Evolutionary conservation across 2,329 filamentous ascomycete species (phyloP).

Genomic region (Diplodia seriata): DNA sequence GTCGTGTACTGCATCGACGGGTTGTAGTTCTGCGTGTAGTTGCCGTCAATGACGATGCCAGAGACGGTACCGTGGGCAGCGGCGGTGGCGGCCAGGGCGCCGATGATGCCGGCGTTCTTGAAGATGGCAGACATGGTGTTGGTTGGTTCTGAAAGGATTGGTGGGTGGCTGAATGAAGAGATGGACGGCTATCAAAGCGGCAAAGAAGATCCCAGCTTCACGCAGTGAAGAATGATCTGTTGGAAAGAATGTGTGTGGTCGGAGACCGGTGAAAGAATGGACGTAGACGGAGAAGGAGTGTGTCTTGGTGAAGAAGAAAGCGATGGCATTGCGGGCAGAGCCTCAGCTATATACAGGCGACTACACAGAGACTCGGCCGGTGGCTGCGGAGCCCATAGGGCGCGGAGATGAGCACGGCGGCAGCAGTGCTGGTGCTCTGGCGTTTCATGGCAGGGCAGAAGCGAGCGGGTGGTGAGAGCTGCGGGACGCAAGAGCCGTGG

Average conservation of each 20-base stretch:
- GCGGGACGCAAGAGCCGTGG: not conserved
- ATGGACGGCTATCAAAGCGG: constrained; percentile 31
- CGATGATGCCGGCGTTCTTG: constrained; percentile 41
- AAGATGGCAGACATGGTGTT: constrained; percentile 43
- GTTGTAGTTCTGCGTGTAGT: constrained; percentile 54
- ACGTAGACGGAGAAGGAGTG: constrained; percentile 29
- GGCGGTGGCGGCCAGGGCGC: constrained; percentile 48
- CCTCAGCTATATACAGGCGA: constrained; percentile 19
- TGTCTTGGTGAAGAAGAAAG: constrained; percentile 31
- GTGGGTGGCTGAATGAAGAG: constrained; percentile 34
- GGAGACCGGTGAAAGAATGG: constrained; percentile 32
- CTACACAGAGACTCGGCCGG: not conserved
- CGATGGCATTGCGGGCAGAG: constrained; percentile 7
- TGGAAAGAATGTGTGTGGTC: constrained; percentile 32
- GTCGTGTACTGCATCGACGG: constrained; percentile 51
- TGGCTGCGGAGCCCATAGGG: not conserved
- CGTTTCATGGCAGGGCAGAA: constrained; percentile 17
- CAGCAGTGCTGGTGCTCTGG: constrained; percentile 15
- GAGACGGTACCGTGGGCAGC: constrained; percentile 56
- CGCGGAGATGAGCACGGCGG: constrained; percentile 25
- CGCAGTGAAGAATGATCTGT: constrained; percentile 31
- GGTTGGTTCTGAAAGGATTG: constrained; percentile 34
- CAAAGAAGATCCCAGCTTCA: constrained; percentile 33
- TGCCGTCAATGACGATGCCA: constrained; percentile 56
- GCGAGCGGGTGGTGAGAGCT: constrained; percentile 24